Base-by-base conservation (phyloP, 129 eudicot genomes). In the Mikania micrantha region DNA sequence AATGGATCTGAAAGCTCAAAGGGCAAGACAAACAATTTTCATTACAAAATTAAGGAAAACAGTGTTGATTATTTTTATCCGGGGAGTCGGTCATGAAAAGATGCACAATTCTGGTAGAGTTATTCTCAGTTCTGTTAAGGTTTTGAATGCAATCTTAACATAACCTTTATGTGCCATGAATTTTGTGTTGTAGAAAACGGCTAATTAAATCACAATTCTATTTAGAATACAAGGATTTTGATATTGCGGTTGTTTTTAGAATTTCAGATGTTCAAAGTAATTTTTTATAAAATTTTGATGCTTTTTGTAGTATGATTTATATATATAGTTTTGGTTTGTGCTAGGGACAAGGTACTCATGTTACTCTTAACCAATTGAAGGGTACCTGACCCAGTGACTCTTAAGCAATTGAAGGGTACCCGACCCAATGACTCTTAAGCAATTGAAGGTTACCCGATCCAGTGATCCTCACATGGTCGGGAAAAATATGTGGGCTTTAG, bases 11-110 rank as follows among this genome's bases (percentile, higher is more conserved):
- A 75, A 52, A 70, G 73, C 13, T 50, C 53, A 6, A 70, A 71
- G 59, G 66, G 76, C 83, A 82, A 67, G 73, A 71, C 76, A 27
- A 65, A 70, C 32, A 88, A 85, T 81, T 88, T 85, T 65, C 89
- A 80, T 35, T 88, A 83, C 77, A 81, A 74, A 68, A 41, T 85
- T 12, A 85, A 79, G 83, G 93, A 85, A 40, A 88, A 69, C 69
- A 71, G 64, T 29, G 92, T 85, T 11, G 87, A 88, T 57, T 85
- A 77, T 72, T 88, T 88, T 79, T 81, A 72, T 69, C 93, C 92
- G 5, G 96, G 96, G 49, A 79, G 79, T 59, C 67, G 70, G 67
- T 66, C 80, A 58, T 87, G 83, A 86, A 71, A 58, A 50, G 20
- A 38, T 50, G 44, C 66, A 64, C 3, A 24, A 16, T 74, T 64